Conservation (phyloP, 2,329 filamentous ascomycete species). For the Xylaria multiplex region DNA sequence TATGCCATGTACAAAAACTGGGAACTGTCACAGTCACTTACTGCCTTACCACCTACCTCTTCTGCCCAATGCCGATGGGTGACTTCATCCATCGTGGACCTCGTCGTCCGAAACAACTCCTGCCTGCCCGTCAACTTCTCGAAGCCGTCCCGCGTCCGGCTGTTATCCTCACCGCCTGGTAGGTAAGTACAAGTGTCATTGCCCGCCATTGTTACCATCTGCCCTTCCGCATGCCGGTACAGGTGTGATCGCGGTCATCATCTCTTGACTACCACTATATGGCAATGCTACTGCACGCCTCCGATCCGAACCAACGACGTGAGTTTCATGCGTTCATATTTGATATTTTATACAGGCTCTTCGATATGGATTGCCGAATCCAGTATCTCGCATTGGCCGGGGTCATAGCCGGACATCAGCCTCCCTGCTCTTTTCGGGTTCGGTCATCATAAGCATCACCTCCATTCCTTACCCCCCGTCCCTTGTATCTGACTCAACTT, state of each 20-base stretch:
- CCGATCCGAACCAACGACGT: slow-evolving; percentile 7
- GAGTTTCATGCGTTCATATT: background rate
- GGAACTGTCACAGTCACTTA: slow-evolving; percentile 3
- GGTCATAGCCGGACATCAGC: slow-evolving; percentile 28
- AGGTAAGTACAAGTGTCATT: background rate
- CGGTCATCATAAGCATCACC: slow-evolving; percentile 14
- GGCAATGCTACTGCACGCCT: background rate
- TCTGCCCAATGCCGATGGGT: slow-evolving; percentile 1
- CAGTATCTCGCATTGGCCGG: slow-evolving; percentile 23
- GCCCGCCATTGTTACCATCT: background rate
- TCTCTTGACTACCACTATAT: slow-evolving; percentile 7
- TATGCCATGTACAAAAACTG: slow-evolving; percentile 14
- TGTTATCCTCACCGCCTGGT: slow-evolving; percentile 9
- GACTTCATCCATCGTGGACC: slow-evolving; percentile 21
- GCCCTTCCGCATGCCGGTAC: slow-evolving; percentile 1
- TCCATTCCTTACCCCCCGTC: background rate
- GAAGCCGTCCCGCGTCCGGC: background rate
- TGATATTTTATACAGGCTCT: background rate
- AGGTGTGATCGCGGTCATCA: background rate
- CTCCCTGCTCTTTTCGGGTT: slow-evolving; percentile 22
- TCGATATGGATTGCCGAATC: slow-evolving; percentile 19
- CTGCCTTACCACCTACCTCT: slow-evolving; percentile 24
- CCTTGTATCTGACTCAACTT: slow-evolving; percentile 14
- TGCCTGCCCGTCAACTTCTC: background rate
- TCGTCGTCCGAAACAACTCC: slow-evolving; percentile 20